Evolutionary conservation across 169 alveolate genomes (phyloP).

Genomic region (Plasmodium malariae): DNA sequence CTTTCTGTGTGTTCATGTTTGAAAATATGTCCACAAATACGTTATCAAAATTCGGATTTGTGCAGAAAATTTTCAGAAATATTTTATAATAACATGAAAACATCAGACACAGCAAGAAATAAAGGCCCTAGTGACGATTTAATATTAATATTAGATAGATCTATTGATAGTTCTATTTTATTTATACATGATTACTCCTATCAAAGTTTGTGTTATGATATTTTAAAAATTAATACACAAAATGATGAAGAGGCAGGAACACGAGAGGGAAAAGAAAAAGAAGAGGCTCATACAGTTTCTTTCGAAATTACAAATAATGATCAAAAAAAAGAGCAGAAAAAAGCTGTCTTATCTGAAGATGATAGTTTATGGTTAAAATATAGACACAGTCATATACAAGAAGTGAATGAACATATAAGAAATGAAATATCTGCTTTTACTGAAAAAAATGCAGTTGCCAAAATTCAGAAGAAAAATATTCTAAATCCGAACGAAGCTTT

Average conservation of each 20-base stretch:
- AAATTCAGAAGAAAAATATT: slow-evolving; percentile 75
- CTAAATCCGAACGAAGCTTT: slow-evolving; percentile 77
- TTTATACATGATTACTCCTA: slow-evolving; percentile 88
- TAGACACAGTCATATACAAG: slow-evolving; percentile 87
- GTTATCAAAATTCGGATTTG: slow-evolving; percentile 31
- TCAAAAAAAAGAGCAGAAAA: slow-evolving; percentile 79
- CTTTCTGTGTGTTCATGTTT: slow-evolving; percentile 52
- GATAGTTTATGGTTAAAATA: slow-evolving; percentile 85
- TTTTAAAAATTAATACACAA: slow-evolving; percentile 64
- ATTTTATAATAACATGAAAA: background rate
- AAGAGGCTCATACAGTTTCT: slow-evolving; percentile 62
- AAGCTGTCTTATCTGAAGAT: slow-evolving; percentile 79
- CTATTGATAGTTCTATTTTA: slow-evolving; percentile 84
- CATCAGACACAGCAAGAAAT: background rate
- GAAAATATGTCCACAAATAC: slow-evolving; percentile 19
- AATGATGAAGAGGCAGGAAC: background rate
- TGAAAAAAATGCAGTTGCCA: slow-evolving; percentile 74
- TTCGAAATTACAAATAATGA: slow-evolving; percentile 77
- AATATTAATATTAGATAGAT: slow-evolving; percentile 83
- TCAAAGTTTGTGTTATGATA: slow-evolving; percentile 89
- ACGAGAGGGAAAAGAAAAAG: background rate
- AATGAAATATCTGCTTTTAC: slow-evolving; percentile 85
- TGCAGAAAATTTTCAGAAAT: slow-evolving; percentile 63
- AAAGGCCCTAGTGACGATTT: slow-evolving; percentile 39
- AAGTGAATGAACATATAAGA: slow-evolving; percentile 84